Evolutionary conservation across 2,329 filamentous ascomycete species (phyloP), one percentile per base, ranked within the genome.

Genomic region (Xylariaceae sp.): DNA sequence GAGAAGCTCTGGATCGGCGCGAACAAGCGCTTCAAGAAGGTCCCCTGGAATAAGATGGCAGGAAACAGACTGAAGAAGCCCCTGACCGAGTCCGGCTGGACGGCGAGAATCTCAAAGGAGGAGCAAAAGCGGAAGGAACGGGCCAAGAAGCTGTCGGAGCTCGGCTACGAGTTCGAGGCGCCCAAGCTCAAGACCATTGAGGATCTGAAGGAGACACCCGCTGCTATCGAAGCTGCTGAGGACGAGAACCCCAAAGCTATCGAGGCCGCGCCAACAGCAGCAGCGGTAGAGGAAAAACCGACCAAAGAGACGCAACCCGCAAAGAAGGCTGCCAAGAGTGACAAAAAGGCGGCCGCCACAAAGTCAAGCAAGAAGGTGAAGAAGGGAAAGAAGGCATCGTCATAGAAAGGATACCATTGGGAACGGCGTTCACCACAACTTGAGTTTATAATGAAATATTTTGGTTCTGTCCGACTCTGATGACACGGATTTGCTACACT

Each of bases 21-120:
- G 55, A 90, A 94, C 64, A 81, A 79, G 56, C 83, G 89, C 40
- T 96, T 92, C 74, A 94, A 94, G 73, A 74, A 75, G 47, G 80
- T 90, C 9, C 90, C 92, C 14, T 83, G 86, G 73, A 92, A 88
- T 66, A 85, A 85, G 67, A 83, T 97, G 61, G 85, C 84, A 44
- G 86, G 86, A 34, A 73, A 79, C 53, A 75, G 78, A 53, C 72
- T 97, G 50, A 79, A 83, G 55, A 78, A 82, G 59, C 84, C 85
- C 29, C 75, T 78, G 50, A 78, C 83, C 14, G 78, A 88, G 57
- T 77, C 83, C 24, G 70, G 71, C n/a, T 98, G 92, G 92, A 71
- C 81, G 43, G 77, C 77, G 66, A 83, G 81, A 60, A 78, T 92
- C 38, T 67, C 73, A 38, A 79, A 75, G 53, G 89, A 95, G 69